These are phyloP conservation scores for Sordariomycetes sp. DNA, from an alignment of 2,329 filamentous ascomycete species.

Conservation along the genomic window DNA sequence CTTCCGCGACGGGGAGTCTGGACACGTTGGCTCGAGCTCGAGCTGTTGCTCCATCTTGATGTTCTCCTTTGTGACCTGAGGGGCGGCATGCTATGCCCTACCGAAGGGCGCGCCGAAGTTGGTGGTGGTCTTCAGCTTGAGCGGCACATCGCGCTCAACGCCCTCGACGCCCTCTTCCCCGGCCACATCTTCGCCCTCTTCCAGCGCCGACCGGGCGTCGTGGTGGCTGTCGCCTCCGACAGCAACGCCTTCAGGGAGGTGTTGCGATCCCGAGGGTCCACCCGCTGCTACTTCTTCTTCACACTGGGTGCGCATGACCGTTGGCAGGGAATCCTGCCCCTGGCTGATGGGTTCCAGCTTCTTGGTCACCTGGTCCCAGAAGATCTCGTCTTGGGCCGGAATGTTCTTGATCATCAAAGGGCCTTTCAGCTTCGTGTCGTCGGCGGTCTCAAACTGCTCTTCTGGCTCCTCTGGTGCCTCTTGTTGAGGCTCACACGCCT, in stretches of 20 bases:
- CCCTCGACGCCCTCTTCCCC: conserved; percentile 13
- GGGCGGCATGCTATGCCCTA: conserved; percentile 16
- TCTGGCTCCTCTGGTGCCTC: conserved; percentile 10
- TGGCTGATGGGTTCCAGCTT: conserved; percentile 41
- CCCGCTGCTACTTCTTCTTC: conserved; percentile 16
- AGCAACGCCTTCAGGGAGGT: conserved; percentile 1
- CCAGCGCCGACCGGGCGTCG: conserved; percentile 7
- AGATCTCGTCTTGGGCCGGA: conserved; percentile 45
- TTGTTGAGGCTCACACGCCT: conserved; percentile 4
- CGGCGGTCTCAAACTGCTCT: conserved; percentile 24
- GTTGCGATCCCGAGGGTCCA: conserved; percentile 4
- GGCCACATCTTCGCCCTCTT: conserved; percentile 12
- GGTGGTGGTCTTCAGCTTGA: conserved; percentile 33
- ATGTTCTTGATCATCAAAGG: conserved; percentile 47
- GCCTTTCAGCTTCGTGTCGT: conserved; percentile 38
- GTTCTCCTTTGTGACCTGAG: too few species aligned
- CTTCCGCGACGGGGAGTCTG: too few species aligned
- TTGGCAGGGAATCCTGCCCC: conserved; percentile 35
- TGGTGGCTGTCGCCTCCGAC: conserved; percentile 9
- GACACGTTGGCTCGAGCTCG: too few species aligned
- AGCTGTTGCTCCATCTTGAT: too few species aligned
- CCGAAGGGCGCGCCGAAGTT: conserved; percentile 41
- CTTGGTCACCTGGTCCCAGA: conserved; percentile 38
- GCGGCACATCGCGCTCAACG: conserved; percentile 32
- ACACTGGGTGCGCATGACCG: conserved; percentile 26